Base-by-base conservation (phyloP, 768 basidiomycete species). In the Tricholoma bakamatsutake region DNA sequence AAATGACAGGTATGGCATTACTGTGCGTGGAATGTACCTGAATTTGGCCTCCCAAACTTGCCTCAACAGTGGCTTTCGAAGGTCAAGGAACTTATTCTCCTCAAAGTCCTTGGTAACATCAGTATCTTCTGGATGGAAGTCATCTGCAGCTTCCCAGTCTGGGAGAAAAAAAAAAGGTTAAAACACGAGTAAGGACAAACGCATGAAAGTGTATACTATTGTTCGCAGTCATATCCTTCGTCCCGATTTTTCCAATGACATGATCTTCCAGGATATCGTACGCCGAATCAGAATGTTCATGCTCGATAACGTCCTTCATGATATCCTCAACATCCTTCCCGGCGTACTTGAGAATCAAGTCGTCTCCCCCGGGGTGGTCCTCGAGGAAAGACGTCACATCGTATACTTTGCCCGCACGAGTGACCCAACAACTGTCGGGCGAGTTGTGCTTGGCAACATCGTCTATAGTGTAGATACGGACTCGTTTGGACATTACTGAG, bases 361-460 rank as follows among this genome's bases (percentile, higher is more conserved):
- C 95, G 69, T 98, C 96, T 3, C 95, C 94, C 60, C 96, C 96
- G 10, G 95, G 93, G 67, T 97, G 94, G 75, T 96, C 94, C 52
- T 79, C 64, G 2, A 95, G 71, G 72, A 98, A 98, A 3, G 64
- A 61, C 3, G 95, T 87, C 52, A 98, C 84, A 66, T 99, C 86
- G 77, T 95, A 98, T 21, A 99, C 91, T 65, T 85, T 89, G 64
- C 87, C 87, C 56, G 76, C 76, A 67, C 83, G 84, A 2, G 88
- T 78, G 50, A 98, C 75, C 91, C 93, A 98, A 68, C 91, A 93
- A 61, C 83, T 90, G 1, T 71, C 61, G 1, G 76, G 52, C 4
- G 78, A 74, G 47, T 72, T 77, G 76, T 95, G 92, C 30, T 66
- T 64, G 2, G 75, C 79, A 48, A 95, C 81, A 69, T 95, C 93